A percentile compares a stretch with the other conserved stretches of the same genome.
Conservation (phyloP, 495 filamentous ascomycete genomes). For the Penicillium paradoxum region DNA sequence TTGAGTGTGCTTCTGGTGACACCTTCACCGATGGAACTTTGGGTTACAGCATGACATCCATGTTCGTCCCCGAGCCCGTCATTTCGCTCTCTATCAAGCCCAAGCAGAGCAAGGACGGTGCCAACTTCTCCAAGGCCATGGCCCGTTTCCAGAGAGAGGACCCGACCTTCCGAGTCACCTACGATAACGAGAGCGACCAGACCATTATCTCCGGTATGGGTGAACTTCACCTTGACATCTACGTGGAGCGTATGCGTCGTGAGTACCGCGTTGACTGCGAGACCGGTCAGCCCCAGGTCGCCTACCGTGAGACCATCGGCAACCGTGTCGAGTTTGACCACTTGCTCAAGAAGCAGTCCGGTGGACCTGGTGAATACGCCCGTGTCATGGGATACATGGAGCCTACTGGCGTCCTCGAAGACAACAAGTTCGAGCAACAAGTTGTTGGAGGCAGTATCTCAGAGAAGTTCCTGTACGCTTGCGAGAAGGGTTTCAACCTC, state of each 20-base stretch:
- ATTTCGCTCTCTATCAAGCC: conserved; percentile 97
- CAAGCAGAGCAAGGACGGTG: conserved; percentile 84
- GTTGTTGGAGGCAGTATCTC: conserved; percentile 87
- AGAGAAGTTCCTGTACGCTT: conserved; percentile 94
- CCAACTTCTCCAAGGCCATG: conserved; percentile 98
- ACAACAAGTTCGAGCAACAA: conserved; percentile 80
- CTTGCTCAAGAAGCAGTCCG: conserved; percentile 91
- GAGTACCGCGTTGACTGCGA: conserved; percentile 95
- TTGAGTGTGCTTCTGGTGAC: conserved; percentile 97
- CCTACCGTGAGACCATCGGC: conserved; percentile 93
- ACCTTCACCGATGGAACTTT: conserved; percentile 94
- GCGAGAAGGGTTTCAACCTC: conserved; percentile 89
- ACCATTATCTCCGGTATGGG: conserved; percentile 99
- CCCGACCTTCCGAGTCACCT: conserved; percentile 92
- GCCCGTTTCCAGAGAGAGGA: conserved; percentile 98
- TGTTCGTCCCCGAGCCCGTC: conserved; percentile 98
- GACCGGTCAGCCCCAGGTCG: conserved; percentile 95
- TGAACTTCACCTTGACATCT: conserved; percentile 94
- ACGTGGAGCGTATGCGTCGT: conserved; percentile 95
- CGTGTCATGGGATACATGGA: conserved; percentile 92
- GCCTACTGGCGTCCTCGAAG: conserved; percentile 64
- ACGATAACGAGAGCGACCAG: conserved; percentile 85
- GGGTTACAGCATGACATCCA: conserved; percentile 95
- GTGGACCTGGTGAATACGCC: conserved; percentile 93
- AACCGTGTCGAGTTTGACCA: conserved; percentile 78